Evolutionary conservation across 768 basidiomycete species (phyloP).

Genomic region (Pleurotus sapidus): DNA sequence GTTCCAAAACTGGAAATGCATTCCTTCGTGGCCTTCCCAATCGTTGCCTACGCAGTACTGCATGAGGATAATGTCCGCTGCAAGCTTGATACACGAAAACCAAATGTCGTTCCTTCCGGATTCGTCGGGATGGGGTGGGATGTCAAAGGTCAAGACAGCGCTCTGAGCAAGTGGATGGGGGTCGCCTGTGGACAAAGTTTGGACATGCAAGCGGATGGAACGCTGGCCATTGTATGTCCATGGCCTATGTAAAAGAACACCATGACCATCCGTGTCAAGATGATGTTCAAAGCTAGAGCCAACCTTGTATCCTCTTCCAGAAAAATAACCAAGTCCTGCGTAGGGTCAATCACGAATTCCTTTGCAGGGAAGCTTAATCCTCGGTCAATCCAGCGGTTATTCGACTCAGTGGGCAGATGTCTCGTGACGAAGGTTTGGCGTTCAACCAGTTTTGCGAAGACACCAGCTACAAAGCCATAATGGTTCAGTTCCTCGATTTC

Average conservation of each 20-base stretch:
- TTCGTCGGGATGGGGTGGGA: conserved; percentile 11
- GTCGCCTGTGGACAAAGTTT: conserved; percentile 38
- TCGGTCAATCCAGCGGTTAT: conserved; percentile 19
- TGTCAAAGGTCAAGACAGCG: conserved; percentile 22
- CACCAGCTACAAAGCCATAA: conserved; percentile 60
- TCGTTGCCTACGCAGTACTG: conserved; percentile 27
- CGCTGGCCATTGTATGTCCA: conserved; percentile 8
- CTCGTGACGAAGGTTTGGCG: conserved; percentile 16
- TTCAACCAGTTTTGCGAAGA: conserved; percentile 44
- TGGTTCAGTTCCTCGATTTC: conserved; percentile 24
- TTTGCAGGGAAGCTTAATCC: conserved; percentile 39
- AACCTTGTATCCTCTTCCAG: conserved; percentile 25
- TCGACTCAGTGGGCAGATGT: conserved; percentile 21
- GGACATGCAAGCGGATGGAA: conserved; percentile 32
- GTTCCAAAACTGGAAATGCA: conserved; percentile 39
- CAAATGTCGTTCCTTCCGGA: conserved; percentile 18
- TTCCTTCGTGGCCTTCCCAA: conserved; percentile 24
- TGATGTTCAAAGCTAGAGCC: conserved; percentile 2
- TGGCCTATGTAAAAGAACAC: conserved; percentile 5
- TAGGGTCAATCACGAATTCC: conserved; percentile 66
- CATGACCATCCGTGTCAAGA: background rate
- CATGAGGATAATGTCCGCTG: conserved; percentile 50
- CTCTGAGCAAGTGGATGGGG: conserved; percentile 39
- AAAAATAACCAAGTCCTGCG: conserved; percentile 55
- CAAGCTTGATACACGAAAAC: conserved; percentile 45